phyloP scores from a whole-genome alignment of 345 rosid species.

The Lepidium africanum region DNA sequence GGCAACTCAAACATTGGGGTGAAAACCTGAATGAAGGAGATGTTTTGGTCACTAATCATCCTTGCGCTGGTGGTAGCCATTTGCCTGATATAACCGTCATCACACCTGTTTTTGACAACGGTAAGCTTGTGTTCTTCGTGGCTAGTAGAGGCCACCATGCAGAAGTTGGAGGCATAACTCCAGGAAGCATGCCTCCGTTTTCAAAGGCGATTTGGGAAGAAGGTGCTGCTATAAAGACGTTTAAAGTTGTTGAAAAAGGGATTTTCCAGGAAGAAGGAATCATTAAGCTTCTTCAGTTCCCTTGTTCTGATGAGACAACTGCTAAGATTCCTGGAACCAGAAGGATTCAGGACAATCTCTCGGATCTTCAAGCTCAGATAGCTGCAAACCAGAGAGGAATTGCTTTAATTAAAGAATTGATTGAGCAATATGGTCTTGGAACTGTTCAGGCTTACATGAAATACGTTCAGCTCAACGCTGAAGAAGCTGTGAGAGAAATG shows the following conservation, averaged over 20 bases:
- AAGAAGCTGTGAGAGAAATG: constrained; percentile 94
- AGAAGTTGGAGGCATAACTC: constrained; percentile 97
- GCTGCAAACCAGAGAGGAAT: constrained; percentile 98
- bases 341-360: constrained; percentile 78
- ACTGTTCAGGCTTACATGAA: constrained; percentile 95
- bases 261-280: constrained; percentile 91
- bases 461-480: constrained; percentile 84
- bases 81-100: constrained; percentile 94
- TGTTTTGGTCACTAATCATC: constrained; percentile 90
- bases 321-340: constrained; percentile 76
- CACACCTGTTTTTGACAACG: constrained; percentile 76
- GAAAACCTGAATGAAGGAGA: constrained; percentile 74
- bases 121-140: constrained; percentile 87
- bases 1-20: constrained; percentile 90
- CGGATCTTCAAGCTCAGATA: constrained; percentile 93
- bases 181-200: constrained; percentile 99
- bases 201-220: constrained; percentile 94
- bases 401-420: constrained; percentile 72
- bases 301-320: constrained; percentile 42
- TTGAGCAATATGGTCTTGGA: constrained; percentile 73
- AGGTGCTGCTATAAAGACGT: constrained; percentile 94
- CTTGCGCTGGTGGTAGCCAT: constrained; percentile 95
- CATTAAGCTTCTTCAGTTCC: constrained; percentile 56
- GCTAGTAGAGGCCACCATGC: constrained; percentile 99
- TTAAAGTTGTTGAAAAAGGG: constrained; percentile 85